Conservation (phyloP, 306 rosid genomes). For the Cotoneaster glaucophyllus region DNA sequence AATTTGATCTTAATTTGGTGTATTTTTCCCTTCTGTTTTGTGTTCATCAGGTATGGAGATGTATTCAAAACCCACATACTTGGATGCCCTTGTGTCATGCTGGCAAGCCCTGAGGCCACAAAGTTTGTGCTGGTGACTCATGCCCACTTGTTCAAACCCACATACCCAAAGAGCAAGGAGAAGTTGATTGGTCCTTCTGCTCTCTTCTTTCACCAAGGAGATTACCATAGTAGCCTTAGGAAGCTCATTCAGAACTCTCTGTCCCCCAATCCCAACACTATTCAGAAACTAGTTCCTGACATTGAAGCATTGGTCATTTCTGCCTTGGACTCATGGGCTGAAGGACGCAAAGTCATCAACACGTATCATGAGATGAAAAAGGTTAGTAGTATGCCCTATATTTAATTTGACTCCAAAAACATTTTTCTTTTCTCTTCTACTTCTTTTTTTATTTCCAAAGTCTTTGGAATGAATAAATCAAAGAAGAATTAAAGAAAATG, state of each 20-base stretch:
- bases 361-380: constrained; percentile 68
- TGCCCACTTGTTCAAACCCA: constrained; percentile 75
- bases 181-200: constrained; percentile 80
- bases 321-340: constrained; percentile 57
- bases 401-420: background rate
- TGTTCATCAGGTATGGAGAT: constrained; percentile 61
- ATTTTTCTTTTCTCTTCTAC: too few relatives aligned
- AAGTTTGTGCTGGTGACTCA: constrained; percentile 74
- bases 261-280: constrained; percentile 39
- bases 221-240: constrained; percentile 53
- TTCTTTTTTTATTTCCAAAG: background rate
- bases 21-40: background rate
- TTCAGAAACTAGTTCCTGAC: constrained; percentile 34
- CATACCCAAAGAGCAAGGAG: constrained; percentile 90
- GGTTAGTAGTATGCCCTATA: constrained; percentile 31
- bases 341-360: constrained; percentile 31
- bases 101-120: constrained; percentile 81
- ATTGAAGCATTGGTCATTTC: constrained; percentile 49
- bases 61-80: constrained; percentile 68
- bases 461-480: too few relatives aligned
- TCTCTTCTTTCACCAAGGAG: constrained; percentile 83
- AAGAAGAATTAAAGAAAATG: too few relatives aligned
- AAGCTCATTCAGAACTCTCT: constrained; percentile 65
- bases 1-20: background rate
- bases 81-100: constrained; percentile 79